A percentile compares a stretch with the other conserved stretches of the same genome.
Conservation (phyloP, 805 yeast species). For the Lachancea sp. region DNA sequence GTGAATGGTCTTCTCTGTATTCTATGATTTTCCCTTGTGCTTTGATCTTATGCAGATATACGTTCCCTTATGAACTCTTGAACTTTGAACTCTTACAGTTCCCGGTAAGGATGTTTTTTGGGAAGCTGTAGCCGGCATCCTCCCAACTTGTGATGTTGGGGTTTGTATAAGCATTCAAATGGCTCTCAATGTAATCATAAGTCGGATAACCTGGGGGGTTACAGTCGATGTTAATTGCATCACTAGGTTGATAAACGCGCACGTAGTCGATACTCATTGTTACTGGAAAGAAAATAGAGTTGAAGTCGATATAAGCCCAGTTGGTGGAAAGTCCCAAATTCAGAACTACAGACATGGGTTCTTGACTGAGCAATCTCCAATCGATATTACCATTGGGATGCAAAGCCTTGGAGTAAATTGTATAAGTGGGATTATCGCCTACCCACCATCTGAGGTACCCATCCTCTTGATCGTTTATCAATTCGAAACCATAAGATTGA, state of each 20-base stretch:
- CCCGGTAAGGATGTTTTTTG: conserved; percentile 55
- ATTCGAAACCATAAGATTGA: conserved; percentile 77
- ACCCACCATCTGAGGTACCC: conserved; percentile 87
- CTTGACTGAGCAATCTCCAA: conserved; percentile 75
- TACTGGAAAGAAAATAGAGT: conserved; percentile 68
- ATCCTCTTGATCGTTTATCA: conserved; percentile 54
- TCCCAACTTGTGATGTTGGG: conserved; percentile 70
- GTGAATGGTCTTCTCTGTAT: neutral
- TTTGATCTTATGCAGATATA: conserved; percentile 3
- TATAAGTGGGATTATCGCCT: conserved; percentile 71
- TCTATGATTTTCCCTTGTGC: neutral
- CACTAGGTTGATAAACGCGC: conserved; percentile 82
- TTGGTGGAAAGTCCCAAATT: conserved; percentile 86
- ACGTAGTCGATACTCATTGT: conserved; percentile 76
- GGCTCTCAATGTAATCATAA: conserved; percentile 67
- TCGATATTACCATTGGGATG: conserved; percentile 89
- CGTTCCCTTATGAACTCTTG: neutral
- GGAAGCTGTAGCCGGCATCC: conserved; percentile 63
- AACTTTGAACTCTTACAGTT: conserved; percentile 38
- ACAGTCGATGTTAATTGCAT: conserved; percentile 58
- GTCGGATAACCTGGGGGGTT: conserved; percentile 88
- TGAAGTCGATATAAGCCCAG: conserved; percentile 96
- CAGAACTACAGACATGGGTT: conserved; percentile 86
- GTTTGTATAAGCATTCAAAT: conserved; percentile 61
- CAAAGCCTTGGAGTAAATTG: conserved; percentile 65